Conservation (phyloP, 352 stramenopile species). For the Ophiocytium majus region DNA sequence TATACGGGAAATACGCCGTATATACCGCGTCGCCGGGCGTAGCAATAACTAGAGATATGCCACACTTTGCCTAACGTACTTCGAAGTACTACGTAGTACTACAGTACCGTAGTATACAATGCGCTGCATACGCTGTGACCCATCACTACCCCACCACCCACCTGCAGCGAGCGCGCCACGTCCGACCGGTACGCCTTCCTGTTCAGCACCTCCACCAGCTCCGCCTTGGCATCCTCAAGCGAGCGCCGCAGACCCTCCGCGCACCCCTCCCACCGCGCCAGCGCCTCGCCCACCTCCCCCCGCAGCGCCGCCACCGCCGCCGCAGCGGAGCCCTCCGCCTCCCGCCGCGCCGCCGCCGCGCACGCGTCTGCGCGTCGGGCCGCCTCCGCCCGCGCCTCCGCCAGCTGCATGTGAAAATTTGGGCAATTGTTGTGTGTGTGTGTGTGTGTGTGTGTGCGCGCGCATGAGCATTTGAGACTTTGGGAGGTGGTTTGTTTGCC, state of each 20-base stretch:
- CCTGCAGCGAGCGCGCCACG: slow-evolving; percentile 6
- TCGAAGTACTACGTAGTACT: too few relatives aligned
- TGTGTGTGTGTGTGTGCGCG: too few relatives aligned
- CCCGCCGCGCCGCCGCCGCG: background rate
- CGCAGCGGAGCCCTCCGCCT: background rate
- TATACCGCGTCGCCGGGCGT: too few relatives aligned
- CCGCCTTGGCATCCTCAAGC: background rate
- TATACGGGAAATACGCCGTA: too few relatives aligned
- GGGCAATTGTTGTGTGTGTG: too few relatives aligned
- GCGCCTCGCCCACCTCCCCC: background rate
- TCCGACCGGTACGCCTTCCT: slow-evolving; percentile 13
- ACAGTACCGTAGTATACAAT: too few relatives aligned
- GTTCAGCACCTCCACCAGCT: slow-evolving; percentile 18
- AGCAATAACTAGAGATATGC: too few relatives aligned
- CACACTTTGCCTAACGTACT: too few relatives aligned
- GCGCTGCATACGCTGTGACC: too few relatives aligned
- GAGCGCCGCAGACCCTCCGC: background rate
- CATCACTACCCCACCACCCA: too few relatives aligned
- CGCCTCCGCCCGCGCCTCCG: background rate
- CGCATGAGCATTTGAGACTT: too few relatives aligned
- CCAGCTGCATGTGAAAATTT: background rate
- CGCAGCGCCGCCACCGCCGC: background rate
- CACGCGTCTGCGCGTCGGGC: background rate
- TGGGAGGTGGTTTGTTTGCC: too few relatives aligned
- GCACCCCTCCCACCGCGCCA: background rate